Percentiles rank a stretch among this genome's conserved stretches.
These are phyloP conservation scores for Colletotrichum sp. DNA, from an alignment of 2,329 filamentous ascomycete genomes.

Conservation along the genomic window DNA sequence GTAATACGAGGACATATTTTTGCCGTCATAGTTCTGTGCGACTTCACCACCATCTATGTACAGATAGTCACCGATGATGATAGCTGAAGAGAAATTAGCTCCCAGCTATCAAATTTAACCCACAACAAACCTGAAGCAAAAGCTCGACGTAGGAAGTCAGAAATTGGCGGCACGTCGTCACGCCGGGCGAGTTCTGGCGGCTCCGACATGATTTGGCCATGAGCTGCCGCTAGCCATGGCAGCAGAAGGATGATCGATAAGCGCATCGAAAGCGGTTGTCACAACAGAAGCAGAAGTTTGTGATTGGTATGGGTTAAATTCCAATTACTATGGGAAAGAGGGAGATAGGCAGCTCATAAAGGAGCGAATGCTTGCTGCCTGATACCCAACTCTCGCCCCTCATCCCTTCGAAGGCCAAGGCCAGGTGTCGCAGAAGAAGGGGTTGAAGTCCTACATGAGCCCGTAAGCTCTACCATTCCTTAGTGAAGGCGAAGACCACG, in stretches of 20 bases:
- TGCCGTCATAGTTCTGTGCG: slow-evolving; percentile 31
- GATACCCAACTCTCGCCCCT: background rate
- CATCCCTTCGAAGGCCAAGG: background rate
- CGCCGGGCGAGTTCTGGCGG: background rate
- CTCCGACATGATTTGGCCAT: background rate
- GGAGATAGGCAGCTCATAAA: background rate
- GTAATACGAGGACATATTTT: background rate
- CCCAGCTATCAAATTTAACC: background rate
- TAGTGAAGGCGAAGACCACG: background rate
- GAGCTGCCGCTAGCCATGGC: background rate
- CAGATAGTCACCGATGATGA: slow-evolving; percentile 38
- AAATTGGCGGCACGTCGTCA: background rate
- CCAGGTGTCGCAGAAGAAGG: background rate
- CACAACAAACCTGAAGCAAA: background rate
- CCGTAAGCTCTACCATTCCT: background rate
- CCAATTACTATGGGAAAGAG: fast-evolving
- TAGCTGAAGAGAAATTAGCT: slow-evolving; percentile 20
- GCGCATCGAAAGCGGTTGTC: background rate
- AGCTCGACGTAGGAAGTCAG: background rate
- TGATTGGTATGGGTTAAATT: fast-evolving
- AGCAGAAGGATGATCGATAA: background rate
- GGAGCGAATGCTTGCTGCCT: background rate
- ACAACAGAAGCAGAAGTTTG: fast-evolving
- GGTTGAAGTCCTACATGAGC: fast-evolving
- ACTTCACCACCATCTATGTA: slow-evolving; percentile 42